Base-by-base conservation (phyloP, 2,329 filamentous ascomycete species). In the Zalaria sp. region DNA sequence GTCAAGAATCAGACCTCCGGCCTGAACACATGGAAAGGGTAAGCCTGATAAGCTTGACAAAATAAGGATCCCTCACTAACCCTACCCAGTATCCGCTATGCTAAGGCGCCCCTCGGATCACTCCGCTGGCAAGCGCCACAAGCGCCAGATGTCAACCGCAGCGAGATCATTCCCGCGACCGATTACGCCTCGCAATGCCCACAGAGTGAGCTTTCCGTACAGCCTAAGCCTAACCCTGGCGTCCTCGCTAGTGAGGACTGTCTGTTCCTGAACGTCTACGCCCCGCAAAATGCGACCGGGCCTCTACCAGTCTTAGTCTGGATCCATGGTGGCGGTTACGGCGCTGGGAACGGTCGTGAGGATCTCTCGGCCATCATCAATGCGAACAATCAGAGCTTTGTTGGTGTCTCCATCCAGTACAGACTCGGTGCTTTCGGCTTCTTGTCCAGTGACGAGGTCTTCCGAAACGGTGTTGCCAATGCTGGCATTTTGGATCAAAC, bases 211-310 rank as follows among this genome's bases (percentile, higher is more conserved):
- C 10, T 34, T 29, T 18, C 28, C 5, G 39, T 32, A 4, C 10
- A 26, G 6, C 38, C 46, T 25, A 34, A 10, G 8, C 27, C 41
- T 7, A 9, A 18, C 4, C 45, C 45, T 29, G 37, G 49, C 38
- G 47, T 43, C 4, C 53, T 48, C 2, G 35, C 45, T 10, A 53
- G 48, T 7, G 77, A 80, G 50, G 71, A 79, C 50, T 81, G 77
- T 46, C 62, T 81, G 3, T 76, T 73, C 36, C 58, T 81, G 46
- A 81, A 79, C 49, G 65, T 81, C 5, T 60, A 55, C 36, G 50
- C 55, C 3, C 57, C 61, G 10, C 48, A 47, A n/a, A 55, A 59
- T 43, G 58, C 57, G 1, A 55, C 51, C 5, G 62, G 63, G 29
- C 18, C 18, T 18, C 54, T 67, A 2, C 64, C 66, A 0, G 64